Percentiles rank a stretch among this genome's conserved stretches.
Evolutionary conservation across 441 rosid genomes (phyloP).

Genomic region (Cnidoscolus chayamansa): DNA sequence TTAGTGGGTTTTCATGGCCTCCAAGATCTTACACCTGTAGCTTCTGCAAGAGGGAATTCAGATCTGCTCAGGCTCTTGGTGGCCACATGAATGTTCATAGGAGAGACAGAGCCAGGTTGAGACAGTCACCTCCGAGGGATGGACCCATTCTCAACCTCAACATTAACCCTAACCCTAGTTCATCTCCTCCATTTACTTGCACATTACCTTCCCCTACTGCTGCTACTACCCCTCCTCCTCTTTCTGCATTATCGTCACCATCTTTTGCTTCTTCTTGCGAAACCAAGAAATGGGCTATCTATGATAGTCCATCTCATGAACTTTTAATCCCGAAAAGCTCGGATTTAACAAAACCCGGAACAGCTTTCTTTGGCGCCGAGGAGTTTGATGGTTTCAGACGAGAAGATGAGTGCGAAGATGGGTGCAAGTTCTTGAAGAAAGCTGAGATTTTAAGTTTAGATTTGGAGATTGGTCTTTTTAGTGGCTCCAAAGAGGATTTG

Average conservation of each 20-base stretch:
- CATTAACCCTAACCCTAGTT: conserved; percentile 49
- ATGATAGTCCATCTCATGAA: conserved; percentile 22
- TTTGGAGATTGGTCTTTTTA: conserved; percentile 62
- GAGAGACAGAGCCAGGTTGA: conserved; percentile 82
- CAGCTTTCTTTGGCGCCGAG: conserved; percentile 1
- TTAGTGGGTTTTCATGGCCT: conserved; percentile 80
- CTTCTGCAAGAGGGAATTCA: conserved; percentile 82
- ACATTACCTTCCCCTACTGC: conserved; percentile 28
- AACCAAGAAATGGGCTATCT: conserved; percentile 33
- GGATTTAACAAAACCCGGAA: conserved; percentile 22
- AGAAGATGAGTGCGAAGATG: conserved; percentile 38
- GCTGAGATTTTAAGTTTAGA: conserved; percentile 53
- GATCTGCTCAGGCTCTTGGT: conserved; percentile 96
- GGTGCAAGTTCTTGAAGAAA: conserved; percentile 39
- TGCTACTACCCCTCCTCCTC: conserved; percentile 23
- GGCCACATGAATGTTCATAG: conserved; percentile 97
- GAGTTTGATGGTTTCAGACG: conserved; percentile 4
- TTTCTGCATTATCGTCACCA: conserved; percentile 41
- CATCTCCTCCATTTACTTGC: conserved; percentile 37
- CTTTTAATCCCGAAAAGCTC: conserved; percentile 30
- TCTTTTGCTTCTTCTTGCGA: conserved; percentile 38
- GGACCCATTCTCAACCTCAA: conserved; percentile 32
- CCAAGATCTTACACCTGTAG: conserved; percentile 79
- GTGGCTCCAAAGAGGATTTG: conserved; percentile 56
- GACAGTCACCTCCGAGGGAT: conserved; percentile 49